Base-by-base conservation (phyloP, 2,329 filamentous ascomycete species). In the Torrubiellomyces zombiae region DNA sequence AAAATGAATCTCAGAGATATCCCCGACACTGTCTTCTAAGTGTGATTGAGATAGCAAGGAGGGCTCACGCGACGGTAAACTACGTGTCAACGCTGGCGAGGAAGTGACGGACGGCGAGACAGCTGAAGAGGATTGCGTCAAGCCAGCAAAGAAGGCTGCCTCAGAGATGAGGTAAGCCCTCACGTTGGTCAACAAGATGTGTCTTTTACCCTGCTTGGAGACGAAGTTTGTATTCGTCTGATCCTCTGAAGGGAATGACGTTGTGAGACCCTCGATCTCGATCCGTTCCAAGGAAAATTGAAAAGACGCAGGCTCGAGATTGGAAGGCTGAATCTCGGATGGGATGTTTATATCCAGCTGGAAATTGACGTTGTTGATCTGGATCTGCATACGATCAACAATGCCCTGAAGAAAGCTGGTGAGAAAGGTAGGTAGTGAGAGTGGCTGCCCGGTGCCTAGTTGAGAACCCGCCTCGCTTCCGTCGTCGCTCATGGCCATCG, bases 381-480 rank as follows among this genome's bases (percentile, higher is more conserved):
- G 59, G 14, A 86, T 52, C 41, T 78, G 67, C 28, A 75, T 58
- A 22, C 78, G 65, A 47, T 89, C 77, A 14, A 76, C 54, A 24
- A 85, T 69, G 16, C 77, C 76, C 35, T 82, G 73, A 5, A 86
- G 48, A 35, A 82, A 80, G 34, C 66, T 67, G 20, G 74, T 67
- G 23, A 89, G 53, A 34, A 83, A 81, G 1, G 55, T 57, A 5
- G 79, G 79, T 4, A 86, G 53, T 2, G 71, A 72, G 16, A 83
- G 53, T 1, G 68, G 53, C 35, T 77, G 67, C 2, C 79, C 79
- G 13, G 75, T 80, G n/a, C 79, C 79, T 4, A 69, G 47, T 7
- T 58, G 45, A 9, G 54, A 48, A 18, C 73, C 72, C 5, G 76
- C 71, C 19, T 75, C 69, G 33, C 62, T 64, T 11, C 53, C 63